These are phyloP conservation scores for Anastatica hierochuntica DNA, from an alignment of 345 rosid species.

Conservation along the genomic window DNA sequence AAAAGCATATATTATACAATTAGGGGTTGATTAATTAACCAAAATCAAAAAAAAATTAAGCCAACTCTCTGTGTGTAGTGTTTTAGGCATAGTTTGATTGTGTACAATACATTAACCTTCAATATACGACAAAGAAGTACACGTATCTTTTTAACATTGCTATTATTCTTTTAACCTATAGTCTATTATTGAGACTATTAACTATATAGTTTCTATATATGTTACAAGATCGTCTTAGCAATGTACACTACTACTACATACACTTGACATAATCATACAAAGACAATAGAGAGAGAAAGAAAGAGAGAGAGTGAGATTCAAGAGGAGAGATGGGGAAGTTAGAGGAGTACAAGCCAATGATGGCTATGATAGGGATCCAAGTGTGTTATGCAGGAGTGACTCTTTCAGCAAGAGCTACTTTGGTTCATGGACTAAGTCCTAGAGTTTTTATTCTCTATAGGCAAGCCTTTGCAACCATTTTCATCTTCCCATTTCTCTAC, in stretches of 20 bases:
- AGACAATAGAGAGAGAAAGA: neutral
- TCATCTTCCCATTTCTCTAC: constrained; percentile 28
- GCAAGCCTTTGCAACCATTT: constrained; percentile 36
- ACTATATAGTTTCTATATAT: no score
- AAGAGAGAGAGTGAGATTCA: neutral
- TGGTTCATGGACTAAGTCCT: constrained; percentile 33
- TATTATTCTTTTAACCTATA: no score
- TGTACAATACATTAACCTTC: neutral
- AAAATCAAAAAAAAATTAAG: no score
- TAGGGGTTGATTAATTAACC: no score
- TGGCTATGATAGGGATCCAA: constrained; percentile 29
- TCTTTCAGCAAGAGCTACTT: constrained; percentile 25
- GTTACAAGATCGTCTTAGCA: neutral
- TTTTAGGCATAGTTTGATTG: no score
- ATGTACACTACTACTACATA: constrained; percentile 1
- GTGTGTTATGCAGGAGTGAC: constrained; percentile 28
- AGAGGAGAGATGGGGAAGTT: constrained; percentile 21
- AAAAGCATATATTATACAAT: no score
- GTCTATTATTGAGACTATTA: no score
- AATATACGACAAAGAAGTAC: no score
- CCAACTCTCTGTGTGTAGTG: no score
- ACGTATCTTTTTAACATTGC: no score
- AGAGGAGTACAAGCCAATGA: constrained; percentile 27
- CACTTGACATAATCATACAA: constrained; percentile 1
- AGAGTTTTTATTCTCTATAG: constrained; percentile 32